Evolutionary conservation across 177 flowering plant species (phyloP), one percentile per base, ranked within the genome.

Genomic region (Vitis hybrid): DNA sequence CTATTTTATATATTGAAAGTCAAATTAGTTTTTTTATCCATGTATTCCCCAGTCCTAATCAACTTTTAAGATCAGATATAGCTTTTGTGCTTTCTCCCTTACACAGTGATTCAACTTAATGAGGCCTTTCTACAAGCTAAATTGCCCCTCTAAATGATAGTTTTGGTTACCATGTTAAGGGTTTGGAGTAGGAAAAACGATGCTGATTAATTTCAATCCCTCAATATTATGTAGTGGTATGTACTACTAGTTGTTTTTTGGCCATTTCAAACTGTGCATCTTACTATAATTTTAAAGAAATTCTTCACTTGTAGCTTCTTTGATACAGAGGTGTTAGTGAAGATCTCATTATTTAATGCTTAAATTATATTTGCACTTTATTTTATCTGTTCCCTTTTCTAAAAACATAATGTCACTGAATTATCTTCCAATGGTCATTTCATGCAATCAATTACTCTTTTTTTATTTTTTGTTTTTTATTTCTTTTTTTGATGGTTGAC

Each of bases 401-500:
- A 54, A 54, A 3, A 14, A 54, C n/a, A n/a, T 2, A 5, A 13
- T n/a, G n/a, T 13, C n/a, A 56, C 11, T 1, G 17, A n/a, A 15
- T 67, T 24, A 24, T 24, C 24, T 24, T 8, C 50, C 18, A 10
- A 15, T 3, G 4, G 7, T 55, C 30, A n/a, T 71, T 4, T 53
- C 24, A 67, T 56, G 48, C 50, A 52, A 27, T 52, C 41, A 14
- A 41, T 41, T 58, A 13, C 9, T 21, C 5, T 62, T 61, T 71
- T 65, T 24, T 24, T 24, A 24, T 24, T 24, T 24, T 24, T 0
- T 24, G 21, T 1, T 24, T 24, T 24, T 24, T 24, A 24, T 24
- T 24, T 51, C 9, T 66, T 18, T 61, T 67, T 52, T 14, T 57
- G 18, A 41, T 74, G 70, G 61, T 4, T 21, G 21, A 56, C 63